phyloP scores from a whole-genome alignment of 495 filamentous ascomycete species.

The Xylaria flabelliformis region DNA sequence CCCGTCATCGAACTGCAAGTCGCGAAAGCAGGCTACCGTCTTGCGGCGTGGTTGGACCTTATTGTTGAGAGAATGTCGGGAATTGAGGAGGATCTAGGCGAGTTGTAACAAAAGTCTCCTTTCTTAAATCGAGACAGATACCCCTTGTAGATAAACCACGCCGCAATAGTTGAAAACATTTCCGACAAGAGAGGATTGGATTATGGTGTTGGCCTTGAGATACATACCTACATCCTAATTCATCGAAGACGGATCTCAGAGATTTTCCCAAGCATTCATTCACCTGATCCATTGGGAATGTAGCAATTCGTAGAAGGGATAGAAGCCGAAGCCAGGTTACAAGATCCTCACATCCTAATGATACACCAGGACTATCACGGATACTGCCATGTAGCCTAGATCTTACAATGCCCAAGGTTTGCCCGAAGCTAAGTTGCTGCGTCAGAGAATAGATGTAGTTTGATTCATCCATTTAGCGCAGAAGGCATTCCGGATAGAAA shows the following conservation, averaged over 20 bases:
- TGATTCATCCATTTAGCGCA: not conserved
- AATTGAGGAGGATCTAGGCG: slow-evolving; percentile 25
- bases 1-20: slow-evolving; percentile 74
- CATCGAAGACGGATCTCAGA: slow-evolving; percentile 8
- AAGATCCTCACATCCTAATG: not conserved
- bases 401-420: not conserved
- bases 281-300: not conserved
- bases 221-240: not conserved
- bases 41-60: slow-evolving; percentile 66
- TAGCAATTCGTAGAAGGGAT: not conserved
- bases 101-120: slow-evolving; percentile 31
- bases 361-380: not conserved
- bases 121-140: not conserved
- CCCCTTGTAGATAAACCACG: not conserved
- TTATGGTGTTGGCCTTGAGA: slow-evolving; percentile 2
- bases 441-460: not conserved
- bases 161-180: not conserved
- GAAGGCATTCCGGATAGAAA: slow-evolving; percentile 4
- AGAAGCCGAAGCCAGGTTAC: not conserved
- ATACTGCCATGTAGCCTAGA: not conserved
- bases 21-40: slow-evolving; percentile 74
- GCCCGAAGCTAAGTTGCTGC: not conserved
- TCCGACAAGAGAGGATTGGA: not conserved
- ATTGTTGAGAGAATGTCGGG: slow-evolving; percentile 47
- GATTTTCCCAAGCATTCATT: not conserved